Conservation (phyloP, 257 asterid species). For the Cynanchum wilfordii region DNA sequence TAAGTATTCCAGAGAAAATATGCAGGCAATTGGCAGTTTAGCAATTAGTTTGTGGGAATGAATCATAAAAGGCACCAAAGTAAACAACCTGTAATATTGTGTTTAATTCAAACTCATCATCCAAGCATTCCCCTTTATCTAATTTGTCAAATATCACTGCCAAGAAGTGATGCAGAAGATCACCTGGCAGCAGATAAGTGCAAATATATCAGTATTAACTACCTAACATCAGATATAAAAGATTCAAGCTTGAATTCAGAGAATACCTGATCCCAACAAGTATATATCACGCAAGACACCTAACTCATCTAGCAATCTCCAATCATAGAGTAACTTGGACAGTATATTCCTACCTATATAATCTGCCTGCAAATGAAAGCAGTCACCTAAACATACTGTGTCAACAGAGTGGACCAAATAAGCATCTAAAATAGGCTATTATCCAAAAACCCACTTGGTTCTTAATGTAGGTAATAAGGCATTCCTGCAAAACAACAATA, state of each 20-base stretch:
- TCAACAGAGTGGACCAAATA: constrained; percentile 6
- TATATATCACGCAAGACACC: constrained; percentile 86
- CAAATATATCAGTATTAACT: constrained; percentile 4
- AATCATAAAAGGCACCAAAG: neutral
- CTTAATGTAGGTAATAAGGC: constrained; percentile 70
- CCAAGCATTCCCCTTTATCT: constrained; percentile 85
- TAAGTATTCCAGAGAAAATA: neutral
- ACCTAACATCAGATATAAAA: constrained; percentile 1
- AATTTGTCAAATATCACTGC: constrained; percentile 72
- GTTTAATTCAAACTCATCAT: constrained; percentile 95
- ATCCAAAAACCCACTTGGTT: constrained; percentile 55
- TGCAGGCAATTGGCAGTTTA: neutral
- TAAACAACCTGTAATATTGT: constrained; percentile 73
- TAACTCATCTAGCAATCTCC: constrained; percentile 92
- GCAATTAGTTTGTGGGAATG: neutral
- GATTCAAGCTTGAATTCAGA: constrained; percentile 8
- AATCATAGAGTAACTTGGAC: constrained; percentile 72
- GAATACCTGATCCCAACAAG: constrained; percentile 90
- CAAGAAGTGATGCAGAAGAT: constrained; percentile 90
- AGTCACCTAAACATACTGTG: constrained; percentile 7
- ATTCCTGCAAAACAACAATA: constrained; percentile 73
- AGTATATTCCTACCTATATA: constrained; percentile 76
- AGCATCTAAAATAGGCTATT: neutral
- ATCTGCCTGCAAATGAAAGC: constrained; percentile 62
- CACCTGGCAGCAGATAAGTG: constrained; percentile 54